phyloP scores from a whole-genome alignment of 2,329 filamentous ascomycete genomes.

The Colletotrichum spinosum region DNA sequence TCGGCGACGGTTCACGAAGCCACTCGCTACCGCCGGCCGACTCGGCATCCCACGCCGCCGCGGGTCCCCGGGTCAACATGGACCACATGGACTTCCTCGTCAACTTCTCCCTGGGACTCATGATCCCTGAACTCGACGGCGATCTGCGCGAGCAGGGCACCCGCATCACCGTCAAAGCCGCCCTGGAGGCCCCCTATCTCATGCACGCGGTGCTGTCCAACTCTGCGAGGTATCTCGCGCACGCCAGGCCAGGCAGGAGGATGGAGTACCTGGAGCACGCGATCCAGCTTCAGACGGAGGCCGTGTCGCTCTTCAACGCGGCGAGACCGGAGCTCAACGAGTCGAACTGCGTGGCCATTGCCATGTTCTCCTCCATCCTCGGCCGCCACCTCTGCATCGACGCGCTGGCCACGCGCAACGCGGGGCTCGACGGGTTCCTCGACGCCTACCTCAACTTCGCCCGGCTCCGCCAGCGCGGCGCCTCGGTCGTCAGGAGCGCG shows the following conservation, averaged over 20 bases:
- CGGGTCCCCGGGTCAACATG: slow-evolving; percentile 41
- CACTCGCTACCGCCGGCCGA: background rate
- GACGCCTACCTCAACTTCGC: slow-evolving; percentile 45
- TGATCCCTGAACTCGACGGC: slow-evolving; percentile 43
- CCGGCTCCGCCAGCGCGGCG: slow-evolving; percentile 41
- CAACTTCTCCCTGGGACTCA: slow-evolving; percentile 42
- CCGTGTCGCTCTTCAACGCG: slow-evolving; percentile 45
- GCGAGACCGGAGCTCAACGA: slow-evolving; percentile 39
- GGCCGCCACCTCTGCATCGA: slow-evolving; percentile 50
- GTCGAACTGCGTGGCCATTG: slow-evolving; percentile 46
- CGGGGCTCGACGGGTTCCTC: slow-evolving; percentile 43
- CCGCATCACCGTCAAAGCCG: slow-evolving; percentile 40
- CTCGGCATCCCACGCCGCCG: background rate
- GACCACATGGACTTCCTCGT: slow-evolving; percentile 50
- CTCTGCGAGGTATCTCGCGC: slow-evolving; percentile 49
- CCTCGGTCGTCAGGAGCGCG: slow-evolving; percentile 34
- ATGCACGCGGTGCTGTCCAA: slow-evolving; percentile 51
- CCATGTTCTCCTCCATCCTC: slow-evolving; percentile 49
- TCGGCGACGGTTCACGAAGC: background rate
- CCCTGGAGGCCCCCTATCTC: slow-evolving; percentile 47
- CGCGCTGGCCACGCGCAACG: slow-evolving; percentile 42
- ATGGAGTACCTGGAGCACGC: slow-evolving; percentile 42
- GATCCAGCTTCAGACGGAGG: slow-evolving; percentile 47
- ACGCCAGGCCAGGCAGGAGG: slow-evolving; percentile 40
- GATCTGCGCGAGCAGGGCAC: slow-evolving; percentile 38